phyloP scores from a whole-genome alignment of 2,329 filamentous ascomycete species.

The Talaromyces funiculosus region DNA sequence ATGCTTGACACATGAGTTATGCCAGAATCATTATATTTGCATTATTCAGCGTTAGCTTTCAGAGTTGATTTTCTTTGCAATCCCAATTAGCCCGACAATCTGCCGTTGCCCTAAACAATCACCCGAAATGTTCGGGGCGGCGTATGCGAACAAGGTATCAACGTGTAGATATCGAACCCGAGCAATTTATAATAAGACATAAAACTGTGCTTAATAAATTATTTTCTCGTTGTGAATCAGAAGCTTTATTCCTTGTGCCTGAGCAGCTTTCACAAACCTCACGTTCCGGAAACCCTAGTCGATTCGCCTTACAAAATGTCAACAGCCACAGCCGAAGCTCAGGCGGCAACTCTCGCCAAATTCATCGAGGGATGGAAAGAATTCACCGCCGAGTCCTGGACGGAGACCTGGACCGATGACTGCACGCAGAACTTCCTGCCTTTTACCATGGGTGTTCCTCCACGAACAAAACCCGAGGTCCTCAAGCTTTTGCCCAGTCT shows the following conservation, averaged over 20 bases:
- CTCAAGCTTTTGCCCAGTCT: neutral
- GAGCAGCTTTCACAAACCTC: neutral
- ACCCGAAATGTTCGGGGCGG: neutral
- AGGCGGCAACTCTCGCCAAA: neutral
- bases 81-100: neutral
- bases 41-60: neutral
- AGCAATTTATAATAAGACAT: neutral
- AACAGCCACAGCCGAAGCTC: neutral
- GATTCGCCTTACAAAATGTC: neutral
- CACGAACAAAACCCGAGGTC: neutral
- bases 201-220: neutral
- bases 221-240: neutral
- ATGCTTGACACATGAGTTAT: neutral
- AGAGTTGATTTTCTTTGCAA: neutral
- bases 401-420: neutral
- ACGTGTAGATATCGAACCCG: neutral
- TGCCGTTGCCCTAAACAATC: neutral
- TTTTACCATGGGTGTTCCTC: neutral
- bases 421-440: neutral
- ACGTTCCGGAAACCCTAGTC: neutral
- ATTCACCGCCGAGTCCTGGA: neutral
- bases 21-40: neutral
- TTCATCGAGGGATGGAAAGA: conserved; percentile 2
- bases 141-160: neutral
- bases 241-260: neutral